Percentiles rank a stretch among this genome's conserved stretches.
These are phyloP conservation scores for Prunus fruticosa DNA, from an alignment of 306 rosid species.

Conservation along the genomic window DNA sequence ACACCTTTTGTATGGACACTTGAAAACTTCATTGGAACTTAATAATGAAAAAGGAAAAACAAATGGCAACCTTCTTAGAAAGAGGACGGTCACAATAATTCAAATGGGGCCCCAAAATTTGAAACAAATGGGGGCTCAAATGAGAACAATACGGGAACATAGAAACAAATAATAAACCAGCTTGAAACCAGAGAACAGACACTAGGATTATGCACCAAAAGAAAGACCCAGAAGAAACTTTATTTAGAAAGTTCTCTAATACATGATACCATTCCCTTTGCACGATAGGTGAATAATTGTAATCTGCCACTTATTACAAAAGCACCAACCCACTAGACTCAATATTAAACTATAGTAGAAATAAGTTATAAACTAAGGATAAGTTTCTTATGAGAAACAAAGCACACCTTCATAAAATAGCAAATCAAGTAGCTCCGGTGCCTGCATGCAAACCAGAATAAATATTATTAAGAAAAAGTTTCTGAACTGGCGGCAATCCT, in stretches of 20 bases:
- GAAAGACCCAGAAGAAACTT: too few relatives aligned
- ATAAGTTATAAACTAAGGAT: not conserved
- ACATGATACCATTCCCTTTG: not conserved
- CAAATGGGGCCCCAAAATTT: not conserved
- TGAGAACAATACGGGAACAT: not conserved
- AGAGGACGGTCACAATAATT: not conserved
- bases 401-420: conserved; percentile 70
- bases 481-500: not conserved
- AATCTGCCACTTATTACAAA: not conserved
- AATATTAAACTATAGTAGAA: not conserved
- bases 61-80: not conserved
- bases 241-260: not conserved
- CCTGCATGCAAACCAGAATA: conserved; percentile 54
- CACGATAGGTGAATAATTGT: not conserved
- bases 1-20: not conserved
- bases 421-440: conserved; percentile 73
- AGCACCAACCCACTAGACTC: not conserved
- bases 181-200: not conserved
- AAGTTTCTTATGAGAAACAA: not conserved
- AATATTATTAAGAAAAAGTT: conserved; percentile 30
- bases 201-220: not conserved
- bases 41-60: not conserved
- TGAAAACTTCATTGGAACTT: not conserved
- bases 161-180: not conserved
- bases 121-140: not conserved